A percentile compares a stretch with the other conserved stretches of the same genome.
These are phyloP conservation scores for Colletotrichum orbiculare DNA, from an alignment of 2,329 filamentous ascomycete species.

Conservation along the genomic window DNA sequence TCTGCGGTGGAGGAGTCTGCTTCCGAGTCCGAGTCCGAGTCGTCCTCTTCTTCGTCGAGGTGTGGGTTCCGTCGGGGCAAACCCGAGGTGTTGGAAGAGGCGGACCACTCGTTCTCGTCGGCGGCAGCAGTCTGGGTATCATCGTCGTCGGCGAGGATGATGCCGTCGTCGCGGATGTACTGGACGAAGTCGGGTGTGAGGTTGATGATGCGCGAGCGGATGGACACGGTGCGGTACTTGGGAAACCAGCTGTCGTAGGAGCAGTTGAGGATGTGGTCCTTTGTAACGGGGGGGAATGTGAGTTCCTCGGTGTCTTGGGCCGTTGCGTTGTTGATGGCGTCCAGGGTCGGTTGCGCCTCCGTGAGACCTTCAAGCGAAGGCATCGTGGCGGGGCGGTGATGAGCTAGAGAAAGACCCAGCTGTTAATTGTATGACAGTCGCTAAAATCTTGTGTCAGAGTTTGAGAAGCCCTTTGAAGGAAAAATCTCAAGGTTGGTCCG, in stretches of 20 bases:
- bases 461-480: neutral
- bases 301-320: constrained; percentile 49
- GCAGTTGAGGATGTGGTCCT: constrained; percentile 91
- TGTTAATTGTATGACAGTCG: neutral
- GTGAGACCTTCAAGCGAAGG: constrained; percentile 43
- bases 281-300: constrained; percentile 85
- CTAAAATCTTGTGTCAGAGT: neutral
- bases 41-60: constrained; percentile 55
- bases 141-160: constrained; percentile 82
- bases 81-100: constrained; percentile 32
- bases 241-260: constrained; percentile 95
- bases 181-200: constrained; percentile 80
- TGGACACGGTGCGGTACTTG: constrained; percentile 78
- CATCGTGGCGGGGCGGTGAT: constrained; percentile 40
- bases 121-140: constrained; percentile 64
- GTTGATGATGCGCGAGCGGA: constrained; percentile 87
- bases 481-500: no score
- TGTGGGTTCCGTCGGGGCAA: constrained; percentile 40
- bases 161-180: constrained; percentile 93
- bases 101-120: constrained; percentile 63
- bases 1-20: constrained; percentile 62
- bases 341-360: constrained; percentile 30
- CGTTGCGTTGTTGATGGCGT: constrained; percentile 24
- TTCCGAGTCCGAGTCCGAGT: constrained; percentile 58
- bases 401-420: neutral